Evolutionary conservation across 2,329 filamentous ascomycete genomes (phyloP), one percentile per base, ranked within the genome.

Genomic region (Tolypocladium endophyticum): DNA sequence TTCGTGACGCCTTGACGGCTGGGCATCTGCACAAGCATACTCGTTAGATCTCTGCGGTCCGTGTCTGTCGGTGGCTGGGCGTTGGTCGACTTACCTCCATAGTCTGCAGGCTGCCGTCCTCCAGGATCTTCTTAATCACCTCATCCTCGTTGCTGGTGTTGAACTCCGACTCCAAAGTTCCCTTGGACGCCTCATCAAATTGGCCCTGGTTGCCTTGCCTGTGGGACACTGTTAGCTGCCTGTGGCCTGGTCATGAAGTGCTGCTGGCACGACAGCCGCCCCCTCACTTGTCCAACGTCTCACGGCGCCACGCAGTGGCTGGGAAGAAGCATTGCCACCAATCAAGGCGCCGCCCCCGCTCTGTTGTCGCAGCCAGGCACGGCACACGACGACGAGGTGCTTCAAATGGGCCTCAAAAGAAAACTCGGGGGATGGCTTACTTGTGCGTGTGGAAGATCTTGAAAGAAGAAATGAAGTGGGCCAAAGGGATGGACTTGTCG

Each of bases 381-480:
- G 45, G 25, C 25, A 50, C 14, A 25, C 43, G 9, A 16, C 18
- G n/a, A n/a, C 23, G 6, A 16, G 23, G 47, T 9, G 4, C 16
- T 20, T 16, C 14, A 36, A 25, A 47, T 47, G 4, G 45, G 54
- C 35, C 28, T 45, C 11, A 28, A 54, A 52, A 33, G 39, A 58
- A 25, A 50, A 52, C 58, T 59, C 58, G 55, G 59, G 66, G 58
- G 61, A 64, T 57, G 55, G 79, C 89, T 78, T 82, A 97, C 92
- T 87, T 89, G 79, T 95, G 89, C 41, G 92, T 96, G 52, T 88
- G 79, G 70, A 96, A 96, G 70, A 99, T 81, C 81, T 96, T 90
- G 81, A 90, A 97, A 9, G 88, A 82, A 61, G 87, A 90, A 59
- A 97, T 83, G 60, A 99, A 92, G 69, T 97, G 87, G 1, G 89